These are phyloP conservation scores for Phialophora tarda DNA, from an alignment of 2,329 filamentous ascomycete genomes.

Conservation along the genomic window DNA sequence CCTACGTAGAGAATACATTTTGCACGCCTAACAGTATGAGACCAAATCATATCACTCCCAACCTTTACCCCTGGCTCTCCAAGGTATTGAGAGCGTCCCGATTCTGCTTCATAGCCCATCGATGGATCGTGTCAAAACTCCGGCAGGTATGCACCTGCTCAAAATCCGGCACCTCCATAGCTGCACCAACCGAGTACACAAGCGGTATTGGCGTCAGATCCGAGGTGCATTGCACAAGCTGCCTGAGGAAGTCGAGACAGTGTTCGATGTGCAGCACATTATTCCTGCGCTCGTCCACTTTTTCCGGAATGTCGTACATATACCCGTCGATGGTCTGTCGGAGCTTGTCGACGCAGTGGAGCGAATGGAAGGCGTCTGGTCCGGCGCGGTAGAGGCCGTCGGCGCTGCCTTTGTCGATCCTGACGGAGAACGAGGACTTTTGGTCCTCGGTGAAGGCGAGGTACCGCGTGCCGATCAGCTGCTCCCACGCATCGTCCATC, in stretches of 20 bases:
- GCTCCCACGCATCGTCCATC: constrained; percentile 13
- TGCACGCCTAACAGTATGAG: constrained; percentile 1
- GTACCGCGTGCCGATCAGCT: constrained; percentile 15
- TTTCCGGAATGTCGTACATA: constrained; percentile 9
- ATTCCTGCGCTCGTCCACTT: constrained; percentile 11
- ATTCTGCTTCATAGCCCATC: constrained; percentile 13
- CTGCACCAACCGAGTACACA: neutral
- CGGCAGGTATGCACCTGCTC: constrained; percentile 14
- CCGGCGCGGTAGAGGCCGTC: constrained; percentile 10
- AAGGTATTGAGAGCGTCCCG: constrained; percentile 6
- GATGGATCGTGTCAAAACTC: constrained; percentile 14
- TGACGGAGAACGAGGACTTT: constrained; percentile 5
- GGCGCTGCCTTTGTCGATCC: constrained; percentile 16
- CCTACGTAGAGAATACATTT: neutral
- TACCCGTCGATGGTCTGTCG: constrained; percentile 15
- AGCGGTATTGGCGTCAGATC: constrained; percentile 11
- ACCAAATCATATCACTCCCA: too few relatives aligned
- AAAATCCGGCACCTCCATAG: constrained; percentile 11
- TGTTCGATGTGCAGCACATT: constrained; percentile 14
- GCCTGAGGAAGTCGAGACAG: constrained; percentile 11
- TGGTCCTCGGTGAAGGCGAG: constrained; percentile 9
- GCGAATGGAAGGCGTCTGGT: constrained; percentile 5
- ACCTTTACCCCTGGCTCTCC: neutral
- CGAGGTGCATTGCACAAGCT: constrained; percentile 9
- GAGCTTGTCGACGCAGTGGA: constrained; percentile 15